Evolutionary conservation across 441 rosid species (phyloP).

Genomic region (Cnidoscolus chayamansa): DNA sequence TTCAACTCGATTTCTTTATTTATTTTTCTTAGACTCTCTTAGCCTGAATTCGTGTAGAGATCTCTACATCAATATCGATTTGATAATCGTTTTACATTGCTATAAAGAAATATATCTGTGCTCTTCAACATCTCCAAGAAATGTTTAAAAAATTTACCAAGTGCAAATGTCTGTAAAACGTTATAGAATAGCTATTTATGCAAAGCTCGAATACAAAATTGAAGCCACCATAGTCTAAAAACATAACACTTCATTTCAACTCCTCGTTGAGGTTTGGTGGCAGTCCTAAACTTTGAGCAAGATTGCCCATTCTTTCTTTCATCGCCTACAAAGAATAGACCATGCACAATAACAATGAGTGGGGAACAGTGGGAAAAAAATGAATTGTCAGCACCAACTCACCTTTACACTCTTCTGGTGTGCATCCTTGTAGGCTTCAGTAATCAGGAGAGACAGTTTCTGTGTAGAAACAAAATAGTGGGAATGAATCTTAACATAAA

Average conservation of each 20-base stretch:
- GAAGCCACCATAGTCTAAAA: conserved; percentile 3
- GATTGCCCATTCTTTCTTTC: conserved; percentile 92
- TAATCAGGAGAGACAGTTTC: conserved; percentile 74
- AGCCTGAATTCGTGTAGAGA: conserved; percentile 6
- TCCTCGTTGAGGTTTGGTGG: conserved; percentile 76
- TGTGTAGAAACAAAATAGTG: conserved; percentile 27
- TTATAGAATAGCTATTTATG: background rate
- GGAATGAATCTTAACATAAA: background rate
- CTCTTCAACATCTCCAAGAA: background rate
- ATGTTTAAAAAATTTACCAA: background rate
- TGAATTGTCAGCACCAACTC: background rate
- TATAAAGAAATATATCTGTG: background rate
- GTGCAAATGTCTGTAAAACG: too few species aligned
- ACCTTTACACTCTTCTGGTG: conserved; percentile 91
- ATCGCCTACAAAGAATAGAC: conserved; percentile 53
- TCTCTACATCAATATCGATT: background rate
- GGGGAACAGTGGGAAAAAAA: background rate
- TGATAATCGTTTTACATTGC: background rate
- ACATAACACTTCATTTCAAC: conserved; percentile 44
- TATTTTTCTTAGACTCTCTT: background rate
- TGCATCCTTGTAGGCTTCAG: conserved; percentile 92
- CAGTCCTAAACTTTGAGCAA: conserved; percentile 93
- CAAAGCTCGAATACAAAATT: conserved; percentile 37
- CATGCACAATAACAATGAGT: background rate
- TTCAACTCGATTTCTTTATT: conserved; percentile 1